Evolutionary conservation across 2,329 filamentous ascomycete genomes (phyloP), one percentile per base, ranked within the genome.

Genomic region (Shiraia bambusicola): DNA sequence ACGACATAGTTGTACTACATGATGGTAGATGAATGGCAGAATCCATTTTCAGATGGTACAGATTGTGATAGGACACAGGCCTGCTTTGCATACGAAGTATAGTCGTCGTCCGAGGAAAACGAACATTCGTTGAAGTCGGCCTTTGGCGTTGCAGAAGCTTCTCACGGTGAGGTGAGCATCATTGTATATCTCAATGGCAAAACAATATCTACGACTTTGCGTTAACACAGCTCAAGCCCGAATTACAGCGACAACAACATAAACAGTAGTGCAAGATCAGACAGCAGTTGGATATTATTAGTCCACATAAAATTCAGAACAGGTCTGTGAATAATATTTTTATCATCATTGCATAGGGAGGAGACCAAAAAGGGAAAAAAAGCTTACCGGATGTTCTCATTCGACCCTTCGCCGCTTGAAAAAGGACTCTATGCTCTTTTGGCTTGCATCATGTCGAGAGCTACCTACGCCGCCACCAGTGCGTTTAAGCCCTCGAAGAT

Each of bases 401-500:
- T 64, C 69, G 13, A 66, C 52, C 52, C 72, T 79, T 24, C 70
- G 70, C 61, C 78, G 79, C 59, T 83, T 83, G 67, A 95, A 91
- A 72, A 93, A 95, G 0, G 79, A 78, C 32, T 88, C 82, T 55
- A 96, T 79, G 13, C 79, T 88, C 59, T 79, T 83, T 66, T 95
- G 91, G 33, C 77, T 82, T 9, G 80, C 76, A 63, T 96, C 90
- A 61, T 88, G 84, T 41, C 78, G 77, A 28, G 86, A 78, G 56
- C 86, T 93, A 40, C 89, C 89, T 42, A 95, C 86, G 3, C 90
- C 90, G 22, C 88, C 88, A 16, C 85, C 76, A 7, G 88, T 92
- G 67, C 88, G 86, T 65, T 84, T 91, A 43, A 95, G 72, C 19
- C 83, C 82, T 31, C 73, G 69, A 2, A 95, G 77, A 67, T 96